These are phyloP conservation scores for Barnettozyma pratensis DNA, from an alignment of 805 yeast genomes.

Conservation along the genomic window DNA sequence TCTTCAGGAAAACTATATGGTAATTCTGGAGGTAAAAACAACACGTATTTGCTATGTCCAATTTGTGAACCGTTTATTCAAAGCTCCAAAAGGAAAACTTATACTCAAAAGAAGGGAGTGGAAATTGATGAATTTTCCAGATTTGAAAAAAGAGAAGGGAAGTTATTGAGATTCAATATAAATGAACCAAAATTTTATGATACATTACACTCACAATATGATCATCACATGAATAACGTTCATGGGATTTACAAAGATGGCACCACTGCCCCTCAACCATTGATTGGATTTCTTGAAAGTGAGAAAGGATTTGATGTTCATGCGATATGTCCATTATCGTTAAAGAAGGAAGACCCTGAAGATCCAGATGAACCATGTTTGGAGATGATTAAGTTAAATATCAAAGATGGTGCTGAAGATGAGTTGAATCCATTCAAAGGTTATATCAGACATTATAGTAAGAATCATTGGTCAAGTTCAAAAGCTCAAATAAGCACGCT, in stretches of 20 bases:
- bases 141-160: constrained; percentile 2
- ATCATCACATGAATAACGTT: constrained; percentile 5
- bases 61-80: constrained; percentile 2
- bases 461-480: too few relatives aligned
- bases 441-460: too few relatives aligned
- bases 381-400: not conserved
- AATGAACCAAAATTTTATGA: constrained; percentile 6
- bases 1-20: not conserved
- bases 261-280: not conserved
- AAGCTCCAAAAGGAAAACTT: not conserved
- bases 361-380: not conserved
- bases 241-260: constrained; percentile 7
- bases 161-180: not conserved
- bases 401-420: not conserved
- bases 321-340: not conserved
- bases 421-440: too few relatives aligned
- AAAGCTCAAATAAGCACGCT: too few relatives aligned
- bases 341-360: too few relatives aligned
- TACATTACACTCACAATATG: constrained; percentile 4
- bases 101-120: constrained; percentile 1
- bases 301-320: not conserved
- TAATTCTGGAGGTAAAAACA: not conserved
- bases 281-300: not conserved
- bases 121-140: too few relatives aligned
- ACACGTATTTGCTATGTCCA: constrained; percentile 6